Conservation (phyloP, 75 land plant species). For the Picea glauca region DNA sequence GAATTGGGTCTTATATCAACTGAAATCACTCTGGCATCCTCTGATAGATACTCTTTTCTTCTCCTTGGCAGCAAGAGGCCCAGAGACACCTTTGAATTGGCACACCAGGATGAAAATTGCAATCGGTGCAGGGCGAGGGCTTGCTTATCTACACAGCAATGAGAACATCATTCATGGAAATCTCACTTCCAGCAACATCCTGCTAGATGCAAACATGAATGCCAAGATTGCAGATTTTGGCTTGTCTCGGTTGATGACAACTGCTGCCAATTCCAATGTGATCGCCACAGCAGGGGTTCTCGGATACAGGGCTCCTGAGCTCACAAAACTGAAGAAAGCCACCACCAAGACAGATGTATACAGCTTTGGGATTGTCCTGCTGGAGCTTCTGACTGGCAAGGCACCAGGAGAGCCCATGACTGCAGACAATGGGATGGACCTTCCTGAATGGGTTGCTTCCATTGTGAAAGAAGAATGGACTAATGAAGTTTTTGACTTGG, state of each 20-base stretch:
- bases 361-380: slow-evolving; percentile 85
- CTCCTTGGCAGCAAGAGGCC: slow-evolving; percentile 64
- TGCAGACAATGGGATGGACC: slow-evolving; percentile 61
- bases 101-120: slow-evolving; percentile 78
- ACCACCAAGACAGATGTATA: slow-evolving; percentile 87
- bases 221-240: slow-evolving; percentile 85
- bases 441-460: slow-evolving; percentile 92
- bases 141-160: slow-evolving; percentile 62
- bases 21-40: background rate
- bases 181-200: slow-evolving; percentile 79
- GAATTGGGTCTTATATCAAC: too few species aligned
- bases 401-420: slow-evolving; percentile 81
- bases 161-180: slow-evolving; percentile 85
- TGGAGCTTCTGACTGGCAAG: slow-evolving; percentile 91
- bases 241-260: slow-evolving; percentile 80
- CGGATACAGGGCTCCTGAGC: slow-evolving; percentile 95
- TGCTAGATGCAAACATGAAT: slow-evolving; percentile 54
- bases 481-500: slow-evolving; percentile 94
- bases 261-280: slow-evolving; percentile 81
- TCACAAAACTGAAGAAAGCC: slow-evolving; percentile 90
- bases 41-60: background rate
- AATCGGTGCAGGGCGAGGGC: slow-evolving; percentile 63
- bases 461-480: slow-evolving; percentile 98
- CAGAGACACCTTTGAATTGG: slow-evolving; percentile 80
- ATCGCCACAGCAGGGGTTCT: slow-evolving; percentile 86